Evolutionary conservation across 192 early-diverging fungal genomes (phyloP).

Genomic region (Phycomyces blakesleeanus): DNA sequence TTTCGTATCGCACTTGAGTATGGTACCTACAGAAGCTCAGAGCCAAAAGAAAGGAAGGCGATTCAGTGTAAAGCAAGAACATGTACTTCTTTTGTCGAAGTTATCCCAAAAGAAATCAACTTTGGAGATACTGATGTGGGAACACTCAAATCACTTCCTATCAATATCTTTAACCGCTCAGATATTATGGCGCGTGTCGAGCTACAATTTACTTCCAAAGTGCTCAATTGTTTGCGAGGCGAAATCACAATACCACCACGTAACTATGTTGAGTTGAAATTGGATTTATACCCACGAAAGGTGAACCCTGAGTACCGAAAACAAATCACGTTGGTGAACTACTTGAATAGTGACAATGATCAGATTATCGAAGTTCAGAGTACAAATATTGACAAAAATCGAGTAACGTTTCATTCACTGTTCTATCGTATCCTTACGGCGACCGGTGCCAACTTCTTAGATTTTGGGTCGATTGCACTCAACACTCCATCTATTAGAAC

Average conservation of each 20-base stretch:
- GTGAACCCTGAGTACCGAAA: conserved; percentile 98
- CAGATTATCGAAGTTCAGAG: conserved; percentile 88
- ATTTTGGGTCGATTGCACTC: conserved; percentile 88
- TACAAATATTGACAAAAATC: conserved; percentile 92
- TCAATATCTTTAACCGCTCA: conserved; percentile 81
- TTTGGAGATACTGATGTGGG: conserved; percentile 97
- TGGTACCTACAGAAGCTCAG: conserved; percentile 34
- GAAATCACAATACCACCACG: conserved; percentile 77
- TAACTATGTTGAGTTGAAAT: conserved; percentile 71
- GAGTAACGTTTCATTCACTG: conserved; percentile 95
- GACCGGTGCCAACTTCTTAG: conserved; percentile 89
- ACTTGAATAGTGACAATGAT: conserved; percentile 85
- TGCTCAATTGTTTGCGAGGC: conserved; percentile 72
- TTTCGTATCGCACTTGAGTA: conserved; percentile 72
- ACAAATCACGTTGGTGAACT: conserved; percentile 90
- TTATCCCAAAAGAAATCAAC: conserved; percentile 77
- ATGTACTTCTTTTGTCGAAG: conserved; percentile 91
- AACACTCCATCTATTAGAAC: conserved; percentile 75
- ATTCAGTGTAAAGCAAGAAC: conserved; percentile 88
- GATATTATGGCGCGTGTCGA: conserved; percentile 82
- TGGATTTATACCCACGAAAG: conserved; percentile 96
- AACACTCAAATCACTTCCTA: conserved; percentile 80
- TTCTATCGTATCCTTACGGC: conserved; percentile 89
- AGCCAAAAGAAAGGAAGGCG: conserved; percentile 63
- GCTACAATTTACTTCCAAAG: conserved; percentile 88